Evolutionary conservation across 257 asterid species (phyloP), one percentile per base, ranked within the genome.

Genomic region (Lycium barbarum): DNA sequence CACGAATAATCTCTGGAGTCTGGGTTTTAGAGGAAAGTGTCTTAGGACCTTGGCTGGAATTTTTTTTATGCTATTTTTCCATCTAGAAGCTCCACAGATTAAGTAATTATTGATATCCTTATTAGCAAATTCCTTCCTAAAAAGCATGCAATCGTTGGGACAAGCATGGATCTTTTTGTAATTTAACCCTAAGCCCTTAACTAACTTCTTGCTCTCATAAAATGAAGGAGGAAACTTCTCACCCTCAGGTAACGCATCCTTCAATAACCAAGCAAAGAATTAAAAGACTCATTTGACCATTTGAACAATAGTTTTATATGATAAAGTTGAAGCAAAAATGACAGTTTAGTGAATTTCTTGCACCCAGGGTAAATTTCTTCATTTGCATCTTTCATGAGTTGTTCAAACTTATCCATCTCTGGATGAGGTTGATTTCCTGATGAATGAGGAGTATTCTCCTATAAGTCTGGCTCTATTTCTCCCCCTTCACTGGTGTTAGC

Each of bases 111-210:
- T 15, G 6, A 4, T 10, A 57, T 36, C 10, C 3, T 18, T 43
- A 15, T 38, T 81, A 2, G 10, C 7, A 20, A n/a, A n/a, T n/a
- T 81, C 58, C 15, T 59, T 59, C 58, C 73, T 26, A 58, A 26
- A 81, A 9, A 55, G 17, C 10, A 35, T 35, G 70, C 72, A 80
- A 61, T 38, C 14, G 5, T 80, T 80, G 10, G 22, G 67, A 80
- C 71, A 80, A n/a, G 70, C 49, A 80, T 80, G 33, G 14, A 55
- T 55, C 11, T 80, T 80, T 54, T 53, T 20, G 35, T 80, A 79
- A 17, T 18, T 26, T 26, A 79, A 55, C 45, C 18, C 67, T 68
- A 11, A 54, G 22, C 9, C 26, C 83, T 51, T 9, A 65, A 65
- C 5, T n/a, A 65, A n/a, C 22, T 65, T 65, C 17, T 65, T 65